Percentiles rank a stretch among this genome's conserved stretches.
Evolutionary conservation across 106 monocot genomes (phyloP).

Genomic region (Allium fistulosum): DNA sequence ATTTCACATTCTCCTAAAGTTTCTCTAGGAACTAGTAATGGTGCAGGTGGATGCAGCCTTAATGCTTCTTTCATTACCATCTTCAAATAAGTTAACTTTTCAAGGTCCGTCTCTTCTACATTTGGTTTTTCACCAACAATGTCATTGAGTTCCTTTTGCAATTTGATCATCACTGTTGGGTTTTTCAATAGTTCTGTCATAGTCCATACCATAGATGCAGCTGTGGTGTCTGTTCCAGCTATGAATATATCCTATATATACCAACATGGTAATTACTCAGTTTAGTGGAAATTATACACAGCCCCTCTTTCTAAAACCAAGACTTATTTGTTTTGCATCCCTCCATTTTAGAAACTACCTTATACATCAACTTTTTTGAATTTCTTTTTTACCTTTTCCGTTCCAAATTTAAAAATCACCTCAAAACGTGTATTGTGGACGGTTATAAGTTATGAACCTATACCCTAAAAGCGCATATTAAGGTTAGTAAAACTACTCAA

Average conservation of each 20-base stretch:
- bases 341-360: no score
- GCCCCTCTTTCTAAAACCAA: no score
- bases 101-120: background rate
- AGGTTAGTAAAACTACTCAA: no score
- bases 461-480: no score
- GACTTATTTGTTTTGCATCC: no score
- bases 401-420: no score
- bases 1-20: slow-evolving; percentile 3
- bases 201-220: slow-evolving; percentile 5
- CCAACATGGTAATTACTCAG: no score
- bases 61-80: slow-evolving; percentile 12
- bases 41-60: slow-evolving; percentile 12
- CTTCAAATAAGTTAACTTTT: slow-evolving; percentile 3
- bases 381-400: no score
- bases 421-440: no score
- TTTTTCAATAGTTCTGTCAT: slow-evolving; percentile 12
- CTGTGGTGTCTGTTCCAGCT: slow-evolving; percentile 8
- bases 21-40: slow-evolving; percentile 13
- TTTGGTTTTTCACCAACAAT: background rate
- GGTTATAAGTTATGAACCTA: no score
- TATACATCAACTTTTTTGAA: no score
- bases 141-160: slow-evolving; percentile 5
- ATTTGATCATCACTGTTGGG: slow-evolving; percentile 6
- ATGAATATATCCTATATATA: background rate
- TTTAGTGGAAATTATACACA: no score